Percentiles rank a stretch among this genome's conserved stretches.
Conservation (phyloP, 2,329 filamentous ascomycete species). For the Venturia nashicola region DNA sequence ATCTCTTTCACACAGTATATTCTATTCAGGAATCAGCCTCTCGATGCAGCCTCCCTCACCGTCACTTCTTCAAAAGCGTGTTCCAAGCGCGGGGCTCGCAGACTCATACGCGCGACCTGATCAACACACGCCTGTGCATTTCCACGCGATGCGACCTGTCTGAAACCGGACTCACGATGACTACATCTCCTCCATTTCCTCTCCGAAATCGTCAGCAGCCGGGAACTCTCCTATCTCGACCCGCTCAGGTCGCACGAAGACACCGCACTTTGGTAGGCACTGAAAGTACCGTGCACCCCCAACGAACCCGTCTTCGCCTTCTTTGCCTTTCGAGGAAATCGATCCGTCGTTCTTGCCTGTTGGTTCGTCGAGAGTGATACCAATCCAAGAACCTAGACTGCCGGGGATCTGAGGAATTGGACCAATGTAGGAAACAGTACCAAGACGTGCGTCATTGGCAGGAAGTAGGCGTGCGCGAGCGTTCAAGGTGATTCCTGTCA, state of each 20-base stretch:
- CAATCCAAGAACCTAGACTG: conserved; percentile 47
- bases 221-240: conserved; percentile 67
- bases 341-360: conserved; percentile 74
- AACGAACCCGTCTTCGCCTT: conserved; percentile 14
- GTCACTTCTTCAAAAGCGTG: neutral
- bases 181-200: conserved; percentile 67
- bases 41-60: conserved; percentile 5
- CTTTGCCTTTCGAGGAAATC: conserved; percentile 27
- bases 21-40: neutral
- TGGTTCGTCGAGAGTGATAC: conserved; percentile 62
- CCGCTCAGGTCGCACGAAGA: conserved; percentile 67
- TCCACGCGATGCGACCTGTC: neutral
- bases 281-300: conserved; percentile 58
- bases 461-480: conserved; percentile 35
- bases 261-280: conserved; percentile 54
- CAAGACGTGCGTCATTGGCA: conserved; percentile 55
- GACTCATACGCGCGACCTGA: neutral
- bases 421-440: conserved; percentile 59
- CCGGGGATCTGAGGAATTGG: conserved; percentile 60
- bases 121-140: neutral
- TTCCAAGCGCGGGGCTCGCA: neutral
- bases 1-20: neutral
- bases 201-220: conserved; percentile 25
- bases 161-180: neutral
- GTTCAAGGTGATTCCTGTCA: conserved; percentile 24